Base-by-base conservation (phyloP, 345 rosid species). In the Corchorus capsularis region DNA sequence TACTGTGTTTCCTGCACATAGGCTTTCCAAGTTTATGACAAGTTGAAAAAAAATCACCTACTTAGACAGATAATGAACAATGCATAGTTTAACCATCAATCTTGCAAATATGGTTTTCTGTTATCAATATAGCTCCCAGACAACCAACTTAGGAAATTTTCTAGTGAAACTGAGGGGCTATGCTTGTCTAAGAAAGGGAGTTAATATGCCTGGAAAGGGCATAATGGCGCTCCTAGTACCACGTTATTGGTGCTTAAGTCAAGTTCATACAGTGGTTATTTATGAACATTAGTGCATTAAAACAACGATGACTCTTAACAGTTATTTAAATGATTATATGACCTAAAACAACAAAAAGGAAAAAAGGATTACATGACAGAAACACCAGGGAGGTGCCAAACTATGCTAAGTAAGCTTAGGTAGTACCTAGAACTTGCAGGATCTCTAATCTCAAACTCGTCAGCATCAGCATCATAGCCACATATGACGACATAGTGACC, bases 381-480 rank as follows among this genome's bases (percentile, higher is more conserved):
- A 14, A 27, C 6, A 27, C 2, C 32, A 47, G 8, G 52, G 57
- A 73, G 63, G 56, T 46, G 34, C 15, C 12, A 55, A 60, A 45
- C 17, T 72, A 49, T 66, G 47, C 59, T 54, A 54, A 73, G 41
- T 12, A 66, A 56, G 57, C 17, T 57, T 68, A 43, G 53, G 63
- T 34, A 39, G 77, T 89, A 96, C 99, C 92, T 82, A 76, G 95
- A 82, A 91, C 93, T 89, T 73, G 97, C 97, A 63, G 99, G 99
- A 85, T 96, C 97, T 84, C 95, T 91, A 69, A 96, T 96, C 87
- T 96, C 98, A 63, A 94, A 96, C 86, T 92, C 98, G 78, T 96
- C 93, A 12, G 80, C 77, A 35, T 47, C 78, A 45, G 93, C 81
- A 75, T 93, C 97, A 73, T 94, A 96, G 78, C 98, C 97, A 49